Percentiles rank a stretch among this genome's conserved stretches.
These are phyloP conservation scores for Trypanosoma avium DNA, from an alignment of 208 protist genomes.

Conservation along the genomic window DNA sequence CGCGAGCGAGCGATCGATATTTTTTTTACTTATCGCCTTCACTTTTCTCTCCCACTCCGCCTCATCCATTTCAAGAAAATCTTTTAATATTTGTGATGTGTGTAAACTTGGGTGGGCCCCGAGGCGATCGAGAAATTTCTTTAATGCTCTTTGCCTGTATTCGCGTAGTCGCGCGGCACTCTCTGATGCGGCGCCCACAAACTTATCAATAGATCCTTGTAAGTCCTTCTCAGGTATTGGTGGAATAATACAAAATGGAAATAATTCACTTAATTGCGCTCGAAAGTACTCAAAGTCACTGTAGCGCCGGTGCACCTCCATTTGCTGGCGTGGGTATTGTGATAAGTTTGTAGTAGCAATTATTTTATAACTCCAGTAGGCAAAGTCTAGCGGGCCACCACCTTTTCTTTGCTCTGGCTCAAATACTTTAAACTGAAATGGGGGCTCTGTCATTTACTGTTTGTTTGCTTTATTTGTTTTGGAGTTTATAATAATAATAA, in stretches of 20 bases:
- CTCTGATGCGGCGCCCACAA: constrained; percentile 29
- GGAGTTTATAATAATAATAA: no score
- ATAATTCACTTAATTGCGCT: constrained; percentile 51
- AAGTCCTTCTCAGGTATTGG: constrained; percentile 91
- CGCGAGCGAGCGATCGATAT: constrained; percentile 23
- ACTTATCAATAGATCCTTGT: constrained; percentile 59
- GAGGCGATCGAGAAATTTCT: constrained; percentile 75
- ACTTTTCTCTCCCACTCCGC: constrained; percentile 63
- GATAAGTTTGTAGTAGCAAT: constrained; percentile 30
- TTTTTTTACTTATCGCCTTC: constrained; percentile 37
- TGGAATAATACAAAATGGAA: constrained; percentile 83
- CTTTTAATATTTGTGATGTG: constrained; percentile 49
- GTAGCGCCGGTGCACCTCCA: constrained; percentile 71
- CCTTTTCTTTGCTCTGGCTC: constrained; percentile 55
- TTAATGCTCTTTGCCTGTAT: constrained; percentile 77
- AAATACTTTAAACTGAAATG: constrained; percentile 40
- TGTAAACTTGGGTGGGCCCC: constrained; percentile 70
- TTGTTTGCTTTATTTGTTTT: no score
- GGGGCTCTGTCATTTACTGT: constrained; percentile 17
- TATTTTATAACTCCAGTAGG: constrained; percentile 84
- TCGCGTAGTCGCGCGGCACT: constrained; percentile 40
- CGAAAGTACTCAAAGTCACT: constrained; percentile 88
- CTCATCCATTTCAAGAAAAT: constrained; percentile 76
- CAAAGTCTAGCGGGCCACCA: constrained; percentile 66
- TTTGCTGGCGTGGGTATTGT: constrained; percentile 25